phyloP scores from a whole-genome alignment of 2,329 filamentous ascomycete species.

The Phialemonium atrogriseum region DNA sequence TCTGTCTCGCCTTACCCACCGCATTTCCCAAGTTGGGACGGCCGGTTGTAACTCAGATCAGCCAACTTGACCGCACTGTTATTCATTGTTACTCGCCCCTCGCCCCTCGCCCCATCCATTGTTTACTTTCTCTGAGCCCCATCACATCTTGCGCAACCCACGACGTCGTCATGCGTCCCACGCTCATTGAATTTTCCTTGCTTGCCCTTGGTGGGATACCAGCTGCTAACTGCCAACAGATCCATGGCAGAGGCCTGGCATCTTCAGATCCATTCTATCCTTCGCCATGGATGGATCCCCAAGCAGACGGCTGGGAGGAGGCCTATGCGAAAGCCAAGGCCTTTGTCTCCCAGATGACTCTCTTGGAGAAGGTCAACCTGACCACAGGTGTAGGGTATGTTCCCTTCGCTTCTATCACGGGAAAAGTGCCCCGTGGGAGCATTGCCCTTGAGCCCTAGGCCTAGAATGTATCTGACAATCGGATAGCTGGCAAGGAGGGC shows the following conservation, averaged over 20 bases:
- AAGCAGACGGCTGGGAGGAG: constrained; percentile 62
- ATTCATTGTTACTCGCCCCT: no score
- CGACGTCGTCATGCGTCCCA: constrained; percentile 7
- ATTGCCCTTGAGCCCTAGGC: no score
- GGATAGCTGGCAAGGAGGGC: constrained; percentile 56
- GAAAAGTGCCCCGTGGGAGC: constrained; percentile 1
- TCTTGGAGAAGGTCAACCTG: constrained; percentile 87
- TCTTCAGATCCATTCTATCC: constrained; percentile 62
- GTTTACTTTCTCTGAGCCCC: no score
- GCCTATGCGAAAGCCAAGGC: constrained; percentile 68
- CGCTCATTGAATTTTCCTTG: constrained; percentile 5
- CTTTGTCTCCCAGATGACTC: constrained; percentile 76
- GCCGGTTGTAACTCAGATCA: no score
- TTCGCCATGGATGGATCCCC: constrained; percentile 75
- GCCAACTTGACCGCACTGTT: no score
- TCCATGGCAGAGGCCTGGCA: constrained; percentile 21
- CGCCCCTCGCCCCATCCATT: no score
- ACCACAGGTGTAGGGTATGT: constrained; percentile 81
- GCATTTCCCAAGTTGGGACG: no score
- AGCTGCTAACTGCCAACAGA: constrained; percentile 14
- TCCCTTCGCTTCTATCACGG: neutral
- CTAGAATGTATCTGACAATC: no score
- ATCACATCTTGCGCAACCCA: constrained; percentile 12
- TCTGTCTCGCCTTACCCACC: no score
- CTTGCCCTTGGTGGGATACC: constrained; percentile 3